Conservation (phyloP, 192 early-diverging fungal species). For the Coemansia nantahalensis region DNA sequence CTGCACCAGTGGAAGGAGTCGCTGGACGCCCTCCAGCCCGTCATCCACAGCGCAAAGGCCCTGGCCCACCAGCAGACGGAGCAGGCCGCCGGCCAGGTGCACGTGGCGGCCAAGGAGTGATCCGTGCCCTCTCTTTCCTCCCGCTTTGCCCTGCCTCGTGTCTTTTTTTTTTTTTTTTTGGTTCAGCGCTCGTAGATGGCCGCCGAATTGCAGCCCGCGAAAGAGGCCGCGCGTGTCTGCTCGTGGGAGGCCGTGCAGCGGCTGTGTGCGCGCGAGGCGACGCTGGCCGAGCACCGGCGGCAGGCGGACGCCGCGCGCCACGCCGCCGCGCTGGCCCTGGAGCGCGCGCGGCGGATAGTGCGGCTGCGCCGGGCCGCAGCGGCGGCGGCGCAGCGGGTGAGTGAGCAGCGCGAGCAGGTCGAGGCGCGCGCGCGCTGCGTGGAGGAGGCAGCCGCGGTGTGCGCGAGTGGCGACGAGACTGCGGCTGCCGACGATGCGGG, state of each 20-base stretch:
- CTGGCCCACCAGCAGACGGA: slow-evolving; percentile 57
- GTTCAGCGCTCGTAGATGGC: no score
- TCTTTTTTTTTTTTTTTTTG: no score
- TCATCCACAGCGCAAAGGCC: slow-evolving; percentile 84
- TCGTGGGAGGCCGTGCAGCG: slow-evolving; percentile 2
- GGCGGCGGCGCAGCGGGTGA: background rate
- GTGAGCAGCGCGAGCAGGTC: background rate
- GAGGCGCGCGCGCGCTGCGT: slow-evolving; percentile 8
- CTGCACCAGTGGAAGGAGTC: slow-evolving; percentile 79
- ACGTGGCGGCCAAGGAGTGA: slow-evolving; percentile 38
- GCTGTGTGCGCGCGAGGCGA: slow-evolving; percentile 12
- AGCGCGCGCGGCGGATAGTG: slow-evolving; percentile 1
- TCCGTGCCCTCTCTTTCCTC: background rate
- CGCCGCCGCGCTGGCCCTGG: slow-evolving; percentile 3
- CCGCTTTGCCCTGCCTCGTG: no score
- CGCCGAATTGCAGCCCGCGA: background rate
- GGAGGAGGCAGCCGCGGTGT: slow-evolving; percentile 15
- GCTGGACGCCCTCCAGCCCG: slow-evolving; percentile 75
- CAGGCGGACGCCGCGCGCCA: background rate
- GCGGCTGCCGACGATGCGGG: background rate
- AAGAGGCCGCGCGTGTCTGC: background rate
- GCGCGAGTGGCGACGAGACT: background rate
- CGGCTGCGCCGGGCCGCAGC: slow-evolving; percentile 3
- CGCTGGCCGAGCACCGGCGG: slow-evolving; percentile 2
- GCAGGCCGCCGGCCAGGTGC: slow-evolving; percentile 30